Conservation (phyloP, 257 asterid genomes). For the Solanum gracilifrons region DNA sequence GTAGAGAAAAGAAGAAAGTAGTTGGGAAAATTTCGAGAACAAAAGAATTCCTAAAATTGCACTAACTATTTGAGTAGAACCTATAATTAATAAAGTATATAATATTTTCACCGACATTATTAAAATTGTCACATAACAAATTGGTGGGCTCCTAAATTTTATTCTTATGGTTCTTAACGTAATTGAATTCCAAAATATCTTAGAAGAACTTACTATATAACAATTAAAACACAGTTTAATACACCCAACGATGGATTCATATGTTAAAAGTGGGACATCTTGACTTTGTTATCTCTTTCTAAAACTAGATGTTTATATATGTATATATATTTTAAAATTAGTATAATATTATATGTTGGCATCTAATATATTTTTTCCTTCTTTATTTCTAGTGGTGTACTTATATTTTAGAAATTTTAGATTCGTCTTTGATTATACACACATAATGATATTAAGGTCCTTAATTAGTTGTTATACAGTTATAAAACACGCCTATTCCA, state of each 20-base stretch:
- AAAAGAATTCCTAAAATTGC: background rate
- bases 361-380: no score
- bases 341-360: no score
- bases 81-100: background rate
- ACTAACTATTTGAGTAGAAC: background rate
- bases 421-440: no score
- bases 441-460: background rate
- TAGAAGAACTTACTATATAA: background rate
- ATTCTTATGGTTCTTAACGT: background rate
- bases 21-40: background rate
- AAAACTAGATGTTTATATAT: background rate
- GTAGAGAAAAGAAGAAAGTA: background rate
- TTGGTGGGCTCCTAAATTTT: background rate
- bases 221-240: background rate
- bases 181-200: background rate
- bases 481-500: background rate
- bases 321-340: no score
- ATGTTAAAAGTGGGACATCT: background rate
- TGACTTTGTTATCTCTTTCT: background rate
- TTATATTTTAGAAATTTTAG: no score
- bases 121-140: background rate
- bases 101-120: background rate
- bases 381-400: background rate
- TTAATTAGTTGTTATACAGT: background rate
- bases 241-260: background rate